phyloP scores from a whole-genome alignment of 371 early-diverging fungal species.

The Apophysomyces sp. region DNA sequence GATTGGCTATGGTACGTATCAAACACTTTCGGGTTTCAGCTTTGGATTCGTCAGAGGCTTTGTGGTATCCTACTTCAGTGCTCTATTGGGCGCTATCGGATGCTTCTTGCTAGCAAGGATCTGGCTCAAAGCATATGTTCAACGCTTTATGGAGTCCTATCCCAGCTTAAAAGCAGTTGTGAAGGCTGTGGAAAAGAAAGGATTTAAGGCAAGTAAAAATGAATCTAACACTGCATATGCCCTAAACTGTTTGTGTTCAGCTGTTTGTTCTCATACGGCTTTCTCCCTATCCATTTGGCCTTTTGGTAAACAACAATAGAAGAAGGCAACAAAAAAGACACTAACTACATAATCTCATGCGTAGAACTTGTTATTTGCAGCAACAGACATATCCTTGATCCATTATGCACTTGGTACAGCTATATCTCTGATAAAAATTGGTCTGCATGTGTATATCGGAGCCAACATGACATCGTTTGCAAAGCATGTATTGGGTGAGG shows the following conservation, averaged over 20 bases:
- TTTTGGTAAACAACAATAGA: slow-evolving; percentile 38
- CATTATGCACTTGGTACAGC: slow-evolving; percentile 63
- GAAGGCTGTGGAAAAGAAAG: slow-evolving; percentile 66
- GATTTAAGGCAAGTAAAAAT: slow-evolving; percentile 55
- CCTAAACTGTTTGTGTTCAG: slow-evolving; percentile 20
- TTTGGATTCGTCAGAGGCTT: slow-evolving; percentile 65
- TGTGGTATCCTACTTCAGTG: slow-evolving; percentile 58
- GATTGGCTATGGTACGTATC: slow-evolving; percentile 65
- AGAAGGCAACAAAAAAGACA: neutral
- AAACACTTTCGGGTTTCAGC: slow-evolving; percentile 67
- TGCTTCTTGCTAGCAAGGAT: slow-evolving; percentile 62
- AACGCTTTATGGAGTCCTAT: slow-evolving; percentile 49
- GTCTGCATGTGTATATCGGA: slow-evolving; percentile 74
- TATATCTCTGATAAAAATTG: slow-evolving; percentile 61
- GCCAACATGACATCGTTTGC: slow-evolving; percentile 63
- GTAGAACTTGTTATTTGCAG: slow-evolving; percentile 63
- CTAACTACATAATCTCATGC: neutral
- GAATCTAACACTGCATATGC: neutral
- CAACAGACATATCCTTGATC: slow-evolving; percentile 59
- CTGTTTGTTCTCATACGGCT: slow-evolving; percentile 66
- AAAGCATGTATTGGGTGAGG: slow-evolving; percentile 45
- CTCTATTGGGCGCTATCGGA: slow-evolving; percentile 54
- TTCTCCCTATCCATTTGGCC: slow-evolving; percentile 77
- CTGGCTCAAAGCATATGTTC: slow-evolving; percentile 53
- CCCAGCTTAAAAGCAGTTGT: slow-evolving; percentile 58